Conservation (phyloP, 2,329 filamentous ascomycete genomes). For the Trichoderma sp. region DNA sequence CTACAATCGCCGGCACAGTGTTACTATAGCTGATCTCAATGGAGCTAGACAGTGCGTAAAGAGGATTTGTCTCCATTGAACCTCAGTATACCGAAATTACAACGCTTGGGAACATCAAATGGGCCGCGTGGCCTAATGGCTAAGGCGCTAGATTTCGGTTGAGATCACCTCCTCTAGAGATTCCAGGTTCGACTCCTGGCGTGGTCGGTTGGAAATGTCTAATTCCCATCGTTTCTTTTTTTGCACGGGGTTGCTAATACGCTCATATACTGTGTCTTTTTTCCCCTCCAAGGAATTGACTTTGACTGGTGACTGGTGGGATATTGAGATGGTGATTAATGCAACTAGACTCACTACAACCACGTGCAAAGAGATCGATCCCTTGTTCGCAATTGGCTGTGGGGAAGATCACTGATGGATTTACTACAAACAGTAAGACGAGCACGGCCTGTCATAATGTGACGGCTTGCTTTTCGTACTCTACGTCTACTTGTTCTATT, state of each 20-base stretch:
- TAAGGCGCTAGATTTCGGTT: slow-evolving; percentile 45
- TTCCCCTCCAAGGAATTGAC: background rate
- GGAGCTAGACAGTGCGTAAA: background rate
- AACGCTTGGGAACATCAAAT: slow-evolving; percentile 17
- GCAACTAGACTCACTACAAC: background rate
- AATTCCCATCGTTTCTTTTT: slow-evolving; percentile 15
- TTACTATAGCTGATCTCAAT: too few relatives aligned
- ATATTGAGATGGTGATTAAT: background rate
- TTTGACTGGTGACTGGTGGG: background rate
- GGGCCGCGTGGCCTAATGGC: slow-evolving; percentile 44
- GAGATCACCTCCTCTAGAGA: slow-evolving; percentile 37
- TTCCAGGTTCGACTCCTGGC: slow-evolving; percentile 45
- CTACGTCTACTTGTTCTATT: background rate
- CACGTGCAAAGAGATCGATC: background rate
- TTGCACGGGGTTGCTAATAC: background rate
- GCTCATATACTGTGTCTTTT: slow-evolving; percentile 7
- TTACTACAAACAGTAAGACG: background rate
- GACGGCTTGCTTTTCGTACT: background rate
- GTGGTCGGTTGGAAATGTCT: slow-evolving; percentile 32
- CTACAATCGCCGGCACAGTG: background rate
- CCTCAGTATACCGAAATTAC: background rate
- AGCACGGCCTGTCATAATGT: background rate
- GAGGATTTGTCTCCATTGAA: accelerated
- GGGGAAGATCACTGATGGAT: background rate
- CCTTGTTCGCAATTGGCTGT: slow-evolving; percentile 3